Base-by-base conservation (phyloP, 2,329 filamentous ascomycete genomes). In the Cercospora beticola region DNA sequence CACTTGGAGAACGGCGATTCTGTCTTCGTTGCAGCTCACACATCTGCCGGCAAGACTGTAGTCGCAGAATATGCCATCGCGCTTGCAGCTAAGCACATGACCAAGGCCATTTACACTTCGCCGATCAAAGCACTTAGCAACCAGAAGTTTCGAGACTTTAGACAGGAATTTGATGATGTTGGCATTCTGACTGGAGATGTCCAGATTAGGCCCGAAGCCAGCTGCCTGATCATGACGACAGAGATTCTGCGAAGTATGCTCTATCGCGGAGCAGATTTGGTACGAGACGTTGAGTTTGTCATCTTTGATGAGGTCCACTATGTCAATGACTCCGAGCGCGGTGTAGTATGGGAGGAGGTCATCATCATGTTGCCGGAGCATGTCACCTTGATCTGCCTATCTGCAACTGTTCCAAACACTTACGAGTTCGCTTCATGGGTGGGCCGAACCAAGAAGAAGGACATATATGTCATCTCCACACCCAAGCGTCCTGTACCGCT, bases 291-390 rank as follows among this genome's bases (percentile, higher is more conserved):
- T 8, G 95, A 99, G 74, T 99, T 97, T 78, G 95, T 99, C 74
- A 97, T 99, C 60, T 99, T 99, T 71, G 95, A 99, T 76, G 95
- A 99, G 80, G 95, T 99, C 1, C 95, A 99, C 81, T 99, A 99
- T 78, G 94, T 99, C 72, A 99, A 98, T 77, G 95, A 99, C 78
- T 86, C 91, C 28, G 95, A 98, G 79, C 88, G 95, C 81, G 95
- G 95, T 76, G 95, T 99, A 5, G 95, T 99, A 0, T 99, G 95
- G 95, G 95, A 99, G 80, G 95, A 99, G 81, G 95, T 99, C 75
- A 99, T 99, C 77, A 99, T 99, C 76, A 98, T 99, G 95, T 86
- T 99, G 65, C 95, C 95, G 0, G 94, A 97, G 78, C 95, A 99
- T 81, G 93, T 99, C 46, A 97, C 95, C 1, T 86, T 99, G 23